phyloP scores from a whole-genome alignment of 2,329 filamentous ascomycete species.

The Verticillium nonalfalfae region DNA sequence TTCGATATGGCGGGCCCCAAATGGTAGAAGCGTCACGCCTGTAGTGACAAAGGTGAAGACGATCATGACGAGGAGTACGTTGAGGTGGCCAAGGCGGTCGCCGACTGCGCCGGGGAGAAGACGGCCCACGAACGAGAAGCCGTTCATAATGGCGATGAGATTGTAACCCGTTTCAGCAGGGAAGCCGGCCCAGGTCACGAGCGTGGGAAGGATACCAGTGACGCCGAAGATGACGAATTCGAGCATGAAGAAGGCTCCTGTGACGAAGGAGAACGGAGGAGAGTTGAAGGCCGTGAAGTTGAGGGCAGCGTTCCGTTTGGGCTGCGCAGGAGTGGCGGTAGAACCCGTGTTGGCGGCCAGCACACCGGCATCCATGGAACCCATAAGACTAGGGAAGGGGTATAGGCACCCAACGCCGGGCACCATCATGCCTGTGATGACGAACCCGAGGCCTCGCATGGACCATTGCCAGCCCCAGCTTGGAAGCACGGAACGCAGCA shows the following conservation, averaged over 20 bases:
- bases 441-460: constrained; percentile 22
- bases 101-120: constrained; percentile 35
- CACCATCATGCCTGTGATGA: constrained; percentile 18
- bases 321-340: neutral
- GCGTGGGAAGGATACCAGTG: constrained; percentile 37
- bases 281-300: constrained; percentile 33
- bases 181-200: constrained; percentile 27
- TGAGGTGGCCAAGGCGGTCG: constrained; percentile 37
- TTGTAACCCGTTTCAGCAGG: constrained; percentile 31
- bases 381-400: constrained; percentile 18
- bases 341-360: neutral
- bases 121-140: constrained; percentile 32
- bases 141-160: constrained; percentile 36
- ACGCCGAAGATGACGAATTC: constrained; percentile 42
- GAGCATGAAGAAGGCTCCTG: constrained; percentile 34
- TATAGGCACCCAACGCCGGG: constrained; percentile 25
- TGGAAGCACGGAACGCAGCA: constrained; percentile 21
- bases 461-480: constrained; percentile 25
- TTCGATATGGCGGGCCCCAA: constrained; percentile 28
- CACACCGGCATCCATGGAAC: constrained; percentile 6
- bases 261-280: constrained; percentile 32
- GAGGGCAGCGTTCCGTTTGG: constrained; percentile 18
- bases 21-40: constrained; percentile 34
- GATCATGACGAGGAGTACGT: constrained; percentile 25
- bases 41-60: constrained; percentile 23